Evolutionary conservation across 2,329 filamentous ascomycete species (phyloP).

Genomic region (Fusarium sulawesiense): DNA sequence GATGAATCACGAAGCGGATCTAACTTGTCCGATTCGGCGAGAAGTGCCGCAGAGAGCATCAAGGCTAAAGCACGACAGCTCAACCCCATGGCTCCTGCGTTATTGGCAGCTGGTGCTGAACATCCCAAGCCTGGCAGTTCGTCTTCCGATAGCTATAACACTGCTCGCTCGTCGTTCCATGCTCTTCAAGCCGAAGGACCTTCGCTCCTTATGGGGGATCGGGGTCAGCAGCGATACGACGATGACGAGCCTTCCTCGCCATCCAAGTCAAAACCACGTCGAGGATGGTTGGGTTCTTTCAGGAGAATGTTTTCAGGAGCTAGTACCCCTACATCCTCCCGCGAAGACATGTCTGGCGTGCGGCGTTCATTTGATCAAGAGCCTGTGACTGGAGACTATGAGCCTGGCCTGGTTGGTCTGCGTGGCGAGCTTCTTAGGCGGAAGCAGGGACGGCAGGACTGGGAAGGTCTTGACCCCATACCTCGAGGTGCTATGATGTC

Average conservation of each 20-base stretch:
- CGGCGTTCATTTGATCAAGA: slow-evolving; percentile 51
- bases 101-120: slow-evolving; percentile 44
- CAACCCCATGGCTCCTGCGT: slow-evolving; percentile 48
- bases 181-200: slow-evolving; percentile 66
- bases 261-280: slow-evolving; percentile 66
- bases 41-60: slow-evolving; percentile 58
- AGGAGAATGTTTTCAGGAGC: slow-evolving; percentile 69
- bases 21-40: slow-evolving; percentile 66
- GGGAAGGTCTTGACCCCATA: slow-evolving; percentile 55
- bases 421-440: slow-evolving; percentile 63
- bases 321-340: slow-evolving; percentile 43
- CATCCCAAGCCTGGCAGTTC: slow-evolving; percentile 54
- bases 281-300: slow-evolving; percentile 77
- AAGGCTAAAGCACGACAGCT: slow-evolving; percentile 52
- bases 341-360: slow-evolving; percentile 46
- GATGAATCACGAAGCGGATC: slow-evolving; percentile 67
- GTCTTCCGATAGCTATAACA: slow-evolving; percentile 62
- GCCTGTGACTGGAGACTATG: slow-evolving; percentile 56
- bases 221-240: slow-evolving; percentile 46
- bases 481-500: slow-evolving; percentile 40
- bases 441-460: slow-evolving; percentile 67
- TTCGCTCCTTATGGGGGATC: slow-evolving; percentile 55
- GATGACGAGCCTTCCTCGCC: slow-evolving; percentile 62
- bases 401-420: slow-evolving; percentile 57
- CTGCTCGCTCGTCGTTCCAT: slow-evolving; percentile 65